phyloP scores from a whole-genome alignment of 306 rosid genomes.

The Dalbergia oliveri region DNA sequence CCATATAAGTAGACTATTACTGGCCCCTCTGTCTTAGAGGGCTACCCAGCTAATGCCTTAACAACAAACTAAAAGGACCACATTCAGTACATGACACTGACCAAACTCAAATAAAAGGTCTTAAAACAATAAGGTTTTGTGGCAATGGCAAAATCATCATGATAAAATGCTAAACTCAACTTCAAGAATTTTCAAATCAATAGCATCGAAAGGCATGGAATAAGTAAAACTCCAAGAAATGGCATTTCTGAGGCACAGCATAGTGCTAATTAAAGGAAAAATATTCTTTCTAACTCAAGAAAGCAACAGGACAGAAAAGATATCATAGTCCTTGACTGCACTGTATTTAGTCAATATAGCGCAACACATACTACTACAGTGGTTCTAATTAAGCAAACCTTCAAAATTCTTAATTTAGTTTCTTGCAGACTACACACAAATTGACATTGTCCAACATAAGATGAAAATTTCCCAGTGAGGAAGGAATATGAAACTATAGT shows the following conservation, averaged over 20 bases:
- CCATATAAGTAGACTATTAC: too few species aligned
- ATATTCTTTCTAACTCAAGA: neutral
- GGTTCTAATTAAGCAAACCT: constrained; percentile 10
- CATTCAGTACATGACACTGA: neutral
- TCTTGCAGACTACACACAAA: constrained; percentile 15
- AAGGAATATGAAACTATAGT: neutral
- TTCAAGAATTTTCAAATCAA: constrained; percentile 23
- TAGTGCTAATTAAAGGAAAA: constrained; percentile 7
- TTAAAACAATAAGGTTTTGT: neutral
- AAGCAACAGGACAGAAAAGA: constrained; percentile 16
- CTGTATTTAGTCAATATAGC: constrained; percentile 15
- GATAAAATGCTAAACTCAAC: constrained; percentile 8
- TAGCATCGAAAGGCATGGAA: constrained; percentile 12
- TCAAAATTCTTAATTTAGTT: neutral
- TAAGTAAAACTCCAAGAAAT: neutral
- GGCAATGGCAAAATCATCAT: constrained; percentile 4
- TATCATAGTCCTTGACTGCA: neutral
- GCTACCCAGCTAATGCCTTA: neutral
- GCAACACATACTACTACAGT: constrained; percentile 23
- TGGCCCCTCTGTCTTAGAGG: too few species aligned
- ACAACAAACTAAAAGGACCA: neutral
- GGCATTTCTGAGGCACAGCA: constrained; percentile 16
- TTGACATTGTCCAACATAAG: neutral
- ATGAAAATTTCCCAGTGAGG: constrained; percentile 18
- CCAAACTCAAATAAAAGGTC: constrained; percentile 13